These are phyloP conservation scores for Aspergillus tamarii DNA, from an alignment of 2,329 filamentous ascomycete genomes.

Conservation along the genomic window DNA sequence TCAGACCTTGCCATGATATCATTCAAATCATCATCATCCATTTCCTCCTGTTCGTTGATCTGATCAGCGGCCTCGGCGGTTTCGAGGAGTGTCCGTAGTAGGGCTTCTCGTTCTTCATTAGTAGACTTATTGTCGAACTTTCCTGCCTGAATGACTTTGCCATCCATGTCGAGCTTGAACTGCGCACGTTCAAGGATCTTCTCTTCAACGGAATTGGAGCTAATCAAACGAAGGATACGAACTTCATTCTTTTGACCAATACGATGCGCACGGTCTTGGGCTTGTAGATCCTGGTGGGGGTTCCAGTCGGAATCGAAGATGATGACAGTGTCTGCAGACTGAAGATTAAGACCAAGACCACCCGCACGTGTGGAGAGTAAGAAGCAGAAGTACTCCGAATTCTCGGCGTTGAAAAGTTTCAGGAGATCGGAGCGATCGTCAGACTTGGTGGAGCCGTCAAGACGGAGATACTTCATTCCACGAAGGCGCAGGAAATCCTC, in stretches of 20 bases:
- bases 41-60: slow-evolving; percentile 88
- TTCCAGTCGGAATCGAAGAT: slow-evolving; percentile 99
- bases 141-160: slow-evolving; percentile 98
- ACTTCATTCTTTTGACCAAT: slow-evolving; percentile 99
- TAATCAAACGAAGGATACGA: slow-evolving; percentile 92
- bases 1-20: slow-evolving; percentile 89
- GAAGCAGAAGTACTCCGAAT: slow-evolving; percentile 96
- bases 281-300: slow-evolving; percentile 97
- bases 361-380: slow-evolving; percentile 97
- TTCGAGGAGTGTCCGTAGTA: slow-evolving; percentile 91
- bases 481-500: slow-evolving; percentile 91
- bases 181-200: slow-evolving; percentile 97
- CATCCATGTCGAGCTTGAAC: slow-evolving; percentile 98
- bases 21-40: slow-evolving; percentile 98
- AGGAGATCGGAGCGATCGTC: slow-evolving; percentile 94
- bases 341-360: slow-evolving; percentile 94
- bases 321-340: slow-evolving; percentile 98
- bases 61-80: slow-evolving; percentile 69
- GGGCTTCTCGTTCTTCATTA: slow-evolving; percentile 95
- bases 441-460: slow-evolving; percentile 96
- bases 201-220: slow-evolving; percentile 95
- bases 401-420: slow-evolving; percentile 82
- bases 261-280: slow-evolving; percentile 99
- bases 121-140: slow-evolving; percentile 99
- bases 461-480: slow-evolving; percentile 81